A percentile compares a stretch with the other conserved stretches of the same genome.
Conservation (phyloP, 495 filamentous ascomycete genomes). For the Venustampulla echinocandica region DNA sequence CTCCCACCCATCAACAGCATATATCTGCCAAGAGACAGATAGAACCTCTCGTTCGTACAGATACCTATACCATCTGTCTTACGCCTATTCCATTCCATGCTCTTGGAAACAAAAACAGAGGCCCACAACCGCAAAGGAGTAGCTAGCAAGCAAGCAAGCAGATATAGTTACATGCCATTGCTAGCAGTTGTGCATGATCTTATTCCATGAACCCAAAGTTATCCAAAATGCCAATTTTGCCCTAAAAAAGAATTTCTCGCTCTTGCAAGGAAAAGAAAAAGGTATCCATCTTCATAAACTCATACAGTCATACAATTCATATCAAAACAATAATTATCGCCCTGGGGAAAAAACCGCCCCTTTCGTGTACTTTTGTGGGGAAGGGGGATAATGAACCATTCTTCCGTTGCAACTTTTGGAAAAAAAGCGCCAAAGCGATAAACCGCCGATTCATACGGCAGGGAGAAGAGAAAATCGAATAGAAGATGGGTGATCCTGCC, state of each 20-base stretch:
- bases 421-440: constrained; percentile 11
- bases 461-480: constrained; percentile 13
- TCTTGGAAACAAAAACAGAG: too few relatives aligned
- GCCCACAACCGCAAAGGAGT: constrained; percentile 11
- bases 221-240: constrained; percentile 10
- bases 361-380: constrained; percentile 15
- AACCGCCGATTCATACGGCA: constrained; percentile 17
- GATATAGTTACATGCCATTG: constrained; percentile 20
- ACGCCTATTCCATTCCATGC: too few relatives aligned
- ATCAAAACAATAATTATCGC: constrained; percentile 18
- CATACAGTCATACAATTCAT: constrained; percentile 25
- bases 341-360: background rate
- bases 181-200: constrained; percentile 19
- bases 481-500: constrained; percentile 7
- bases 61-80: too few relatives aligned
- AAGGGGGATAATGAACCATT: constrained; percentile 18
- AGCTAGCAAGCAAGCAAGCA: too few relatives aligned
- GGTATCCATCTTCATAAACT: constrained; percentile 24
- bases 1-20: background rate
- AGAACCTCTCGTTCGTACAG: too few relatives aligned
- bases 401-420: constrained; percentile 15
- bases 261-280: too few relatives aligned
- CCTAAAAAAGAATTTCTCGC: constrained; percentile 9
- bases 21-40: background rate
- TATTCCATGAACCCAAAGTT: constrained; percentile 5